Percentiles rank a stretch among this genome's conserved stretches.
phyloP scores from a whole-genome alignment of 495 filamentous ascomycete genomes.

The Peziza echinospora region DNA sequence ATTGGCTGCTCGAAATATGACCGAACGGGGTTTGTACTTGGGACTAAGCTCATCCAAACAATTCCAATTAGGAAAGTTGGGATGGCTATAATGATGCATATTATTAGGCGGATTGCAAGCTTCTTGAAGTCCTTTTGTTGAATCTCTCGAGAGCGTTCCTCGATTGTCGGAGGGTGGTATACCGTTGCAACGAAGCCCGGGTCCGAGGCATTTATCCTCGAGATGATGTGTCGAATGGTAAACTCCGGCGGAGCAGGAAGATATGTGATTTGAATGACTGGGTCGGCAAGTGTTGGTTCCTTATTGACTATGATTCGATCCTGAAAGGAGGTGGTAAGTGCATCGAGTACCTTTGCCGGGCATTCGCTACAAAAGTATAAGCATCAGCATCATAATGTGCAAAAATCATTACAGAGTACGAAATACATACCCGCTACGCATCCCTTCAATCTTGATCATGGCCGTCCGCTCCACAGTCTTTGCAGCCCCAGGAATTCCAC shows the following conservation, averaged over 20 bases:
- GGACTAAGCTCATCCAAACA: slow-evolving; percentile 69
- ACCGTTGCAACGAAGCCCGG: slow-evolving; percentile 42
- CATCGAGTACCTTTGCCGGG: slow-evolving; percentile 21
- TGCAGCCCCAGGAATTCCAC: neutral
- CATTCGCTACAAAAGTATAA: no score
- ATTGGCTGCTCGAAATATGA: slow-evolving; percentile 43
- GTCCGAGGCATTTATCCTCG: slow-evolving; percentile 41
- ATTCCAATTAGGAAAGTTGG: slow-evolving; percentile 82
- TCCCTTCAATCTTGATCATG: slow-evolving; percentile 49
- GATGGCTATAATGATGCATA: slow-evolving; percentile 54
- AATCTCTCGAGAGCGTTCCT: slow-evolving; percentile 58
- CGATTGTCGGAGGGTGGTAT: slow-evolving; percentile 62
- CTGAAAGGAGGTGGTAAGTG: slow-evolving; percentile 29
- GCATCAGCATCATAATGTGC: no score
- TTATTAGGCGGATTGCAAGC: slow-evolving; percentile 40
- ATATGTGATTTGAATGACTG: slow-evolving; percentile 40
- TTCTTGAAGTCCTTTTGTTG: slow-evolving; percentile 39
- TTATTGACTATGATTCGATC: slow-evolving; percentile 19
- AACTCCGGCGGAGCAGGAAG: slow-evolving; percentile 42
- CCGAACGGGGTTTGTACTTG: slow-evolving; percentile 31
- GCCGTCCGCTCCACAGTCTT: slow-evolving; percentile 32
- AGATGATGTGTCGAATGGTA: slow-evolving; percentile 55
- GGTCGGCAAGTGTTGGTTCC: slow-evolving; percentile 29
- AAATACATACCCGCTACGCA: slow-evolving; percentile 77
- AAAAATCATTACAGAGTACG: slow-evolving; percentile 28